Base-by-base conservation (phyloP, 371 early-diverging fungal genomes). In the Haplosporangium sp. region DNA sequence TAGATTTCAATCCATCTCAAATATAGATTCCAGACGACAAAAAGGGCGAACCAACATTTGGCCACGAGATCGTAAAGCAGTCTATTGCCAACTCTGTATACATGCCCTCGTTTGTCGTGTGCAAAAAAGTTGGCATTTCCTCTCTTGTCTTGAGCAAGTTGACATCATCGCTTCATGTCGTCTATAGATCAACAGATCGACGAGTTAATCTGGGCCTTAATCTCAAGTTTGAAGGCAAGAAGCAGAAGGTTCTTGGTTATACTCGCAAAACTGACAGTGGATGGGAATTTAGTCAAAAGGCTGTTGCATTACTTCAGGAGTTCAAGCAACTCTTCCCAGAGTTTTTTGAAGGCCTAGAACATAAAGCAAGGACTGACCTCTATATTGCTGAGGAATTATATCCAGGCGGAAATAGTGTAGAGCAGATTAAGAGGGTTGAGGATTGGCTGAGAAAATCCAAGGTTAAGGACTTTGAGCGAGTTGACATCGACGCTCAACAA, bases 211-310 rank as follows among this genome's bases (percentile, higher is more conserved):
- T 97, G 20, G 98, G 98, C 0, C 84, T 98, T 59, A 92, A 91
- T 65, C 87, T 98, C 65, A 98, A 97, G 81, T 97, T 96, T 76
- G 97, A 97, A 52, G 88, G 87, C 37, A 92, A 93, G 76, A 89
- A 90, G 60, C 89, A 90, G 67, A 96, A 96, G 78, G 97, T 95
- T 4, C 70, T 94, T 3, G 97, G 96, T 2, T 96, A 94, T 76
- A 89, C 96, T 5, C 88, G 92, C 58, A 96, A 96, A 76, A 82
- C 87, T 3, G 89, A 86, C 44, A 84, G 83, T 19, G 92, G 91
- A 19, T 98, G 98, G 98, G 95, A 95, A 77, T 98, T 88, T 67
- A 93, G 94, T 11, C 76, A 85, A 47, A 90, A 89, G 71, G 98
- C 96, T 0, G 84, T 95, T 5, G 88, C 87, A 0, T 76, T 97